phyloP scores from a whole-genome alignment of 2,329 filamentous ascomycete species.

The Camillea tinctor region DNA sequence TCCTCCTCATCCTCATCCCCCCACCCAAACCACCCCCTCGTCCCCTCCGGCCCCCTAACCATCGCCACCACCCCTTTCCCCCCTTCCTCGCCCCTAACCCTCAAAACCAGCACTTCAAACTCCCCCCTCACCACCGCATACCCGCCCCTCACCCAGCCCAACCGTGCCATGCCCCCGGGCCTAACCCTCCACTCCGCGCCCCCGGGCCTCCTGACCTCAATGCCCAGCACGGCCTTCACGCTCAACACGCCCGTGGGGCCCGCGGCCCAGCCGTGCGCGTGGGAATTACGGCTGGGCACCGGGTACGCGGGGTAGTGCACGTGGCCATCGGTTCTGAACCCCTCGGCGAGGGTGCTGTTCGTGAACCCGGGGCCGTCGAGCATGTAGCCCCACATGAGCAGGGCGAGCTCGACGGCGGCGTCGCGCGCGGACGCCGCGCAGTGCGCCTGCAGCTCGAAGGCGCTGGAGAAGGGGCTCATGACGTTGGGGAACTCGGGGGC shows the following conservation, averaged over 20 bases:
- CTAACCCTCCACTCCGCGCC: slow-evolving; percentile 28
- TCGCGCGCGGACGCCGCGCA: slow-evolving; percentile 37
- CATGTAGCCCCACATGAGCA: slow-evolving; percentile 40
- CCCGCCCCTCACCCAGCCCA: slow-evolving; percentile 36
- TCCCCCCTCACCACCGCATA: slow-evolving; percentile 34
- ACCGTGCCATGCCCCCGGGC: slow-evolving; percentile 33
- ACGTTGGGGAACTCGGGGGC: slow-evolving; percentile 27
- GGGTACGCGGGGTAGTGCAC: slow-evolving; percentile 35
- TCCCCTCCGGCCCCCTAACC: slow-evolving; percentile 13
- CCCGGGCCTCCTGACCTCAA: slow-evolving; percentile 26
- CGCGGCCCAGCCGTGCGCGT: slow-evolving; percentile 38
- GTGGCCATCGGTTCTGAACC: slow-evolving; percentile 38
- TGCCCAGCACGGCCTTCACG: slow-evolving; percentile 27
- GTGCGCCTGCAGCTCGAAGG: slow-evolving; percentile 29
- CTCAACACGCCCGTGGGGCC: slow-evolving; percentile 35
- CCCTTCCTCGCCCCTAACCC: slow-evolving; percentile 12
- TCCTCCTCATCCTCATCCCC: slow-evolving; percentile 3
- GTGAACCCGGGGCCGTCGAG: slow-evolving; percentile 39
- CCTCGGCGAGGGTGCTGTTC: slow-evolving; percentile 42
- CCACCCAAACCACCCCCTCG: slow-evolving; percentile 20
- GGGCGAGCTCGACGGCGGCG: slow-evolving; percentile 41
- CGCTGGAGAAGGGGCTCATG: slow-evolving; percentile 18
- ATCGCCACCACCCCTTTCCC: slow-evolving; percentile 8
- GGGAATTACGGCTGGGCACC: slow-evolving; percentile 30
- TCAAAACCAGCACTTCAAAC: slow-evolving; percentile 33